Evolutionary conservation across 139 green algal genomes (phyloP), one percentile per base, ranked within the genome.

Genomic region (Desmodesmus armatus): DNA sequence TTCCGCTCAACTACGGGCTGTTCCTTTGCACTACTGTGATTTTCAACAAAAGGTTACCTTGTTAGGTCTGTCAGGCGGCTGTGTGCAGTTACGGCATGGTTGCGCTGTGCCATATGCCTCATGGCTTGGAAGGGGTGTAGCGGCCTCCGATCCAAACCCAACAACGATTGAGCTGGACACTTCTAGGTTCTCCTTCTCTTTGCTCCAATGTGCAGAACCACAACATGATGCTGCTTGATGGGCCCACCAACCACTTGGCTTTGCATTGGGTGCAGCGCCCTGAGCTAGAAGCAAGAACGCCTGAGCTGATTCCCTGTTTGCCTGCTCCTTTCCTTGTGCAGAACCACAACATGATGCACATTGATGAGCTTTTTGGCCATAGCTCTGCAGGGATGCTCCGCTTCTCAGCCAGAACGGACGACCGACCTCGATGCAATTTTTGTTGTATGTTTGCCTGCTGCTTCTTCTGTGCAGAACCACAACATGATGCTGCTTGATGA

Each of bases 401-500:
- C 21, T 62, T 62, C 21, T 15, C 51, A 1, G 51, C 51, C n/a
- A n/a, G n/a, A n/a, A n/a, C n/a, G n/a, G n/a, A n/a, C n/a, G n/a
- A n/a, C n/a, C n/a, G n/a, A n/a, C n/a, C n/a, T n/a, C n/a, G n/a
- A n/a, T n/a, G 85, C 65, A 80, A 69, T 11, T 63, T 70, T 2
- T 5, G 53, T 75, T 31, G 82, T 88, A 63, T 63, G 53, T 63
- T 21, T 17, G 53, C 53, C 17, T 63, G 53, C 53, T 17, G 53
- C 17, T 63, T 17, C 21, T 63, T 63, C 53, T 19, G 43, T 62
- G 72, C 43, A 79, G 82, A 90, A 90, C 76, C 80, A 90, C 87
- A 93, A 99, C 92, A 94, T 99, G 93, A 90, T 99, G 88, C 90
- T 99, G 70, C 88, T 99, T 69, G 96, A 98, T 40, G 95, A 95